These are phyloP conservation scores for Croton setiger DNA, from an alignment of 441 rosid species.

Conservation along the genomic window DNA sequence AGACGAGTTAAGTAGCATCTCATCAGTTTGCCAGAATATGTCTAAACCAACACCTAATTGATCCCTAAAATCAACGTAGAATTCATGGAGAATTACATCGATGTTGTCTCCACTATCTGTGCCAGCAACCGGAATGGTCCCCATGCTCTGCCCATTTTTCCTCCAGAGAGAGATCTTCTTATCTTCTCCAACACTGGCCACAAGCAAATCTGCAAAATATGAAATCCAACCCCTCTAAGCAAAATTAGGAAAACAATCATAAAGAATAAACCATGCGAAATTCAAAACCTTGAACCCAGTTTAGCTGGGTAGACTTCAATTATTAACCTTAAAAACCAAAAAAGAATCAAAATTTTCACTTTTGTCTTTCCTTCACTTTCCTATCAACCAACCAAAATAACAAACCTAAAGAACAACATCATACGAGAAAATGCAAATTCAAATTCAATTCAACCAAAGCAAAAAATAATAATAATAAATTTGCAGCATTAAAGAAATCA, in stretches of 20 bases:
- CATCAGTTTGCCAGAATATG: background rate
- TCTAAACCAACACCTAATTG: background rate
- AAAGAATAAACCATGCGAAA: background rate
- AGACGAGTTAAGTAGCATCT: background rate
- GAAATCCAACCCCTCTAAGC: background rate
- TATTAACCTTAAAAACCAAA: background rate
- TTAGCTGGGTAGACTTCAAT: background rate
- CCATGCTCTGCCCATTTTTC: conserved; percentile 75
- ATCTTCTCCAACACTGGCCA: conserved; percentile 95
- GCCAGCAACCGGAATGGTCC: conserved; percentile 69
- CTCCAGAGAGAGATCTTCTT: conserved; percentile 87
- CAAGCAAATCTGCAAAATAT: conserved; percentile 63
- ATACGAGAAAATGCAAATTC: conserved; percentile 10
- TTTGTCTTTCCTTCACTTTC: background rate
- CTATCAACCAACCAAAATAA: background rate
- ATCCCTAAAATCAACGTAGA: conserved; percentile 8
- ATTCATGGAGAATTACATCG: conserved; percentile 45
- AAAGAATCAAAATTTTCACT: too few species aligned
- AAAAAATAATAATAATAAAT: background rate
- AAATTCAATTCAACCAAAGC: background rate
- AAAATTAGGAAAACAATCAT: background rate
- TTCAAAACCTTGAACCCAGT: background rate
- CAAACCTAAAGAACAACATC: conserved; percentile 8
- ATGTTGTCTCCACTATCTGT: conserved; percentile 65
- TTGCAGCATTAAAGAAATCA: background rate